phyloP scores from a whole-genome alignment of 164 flowering plant genomes.

The Chimonanthus salicifolius region DNA sequence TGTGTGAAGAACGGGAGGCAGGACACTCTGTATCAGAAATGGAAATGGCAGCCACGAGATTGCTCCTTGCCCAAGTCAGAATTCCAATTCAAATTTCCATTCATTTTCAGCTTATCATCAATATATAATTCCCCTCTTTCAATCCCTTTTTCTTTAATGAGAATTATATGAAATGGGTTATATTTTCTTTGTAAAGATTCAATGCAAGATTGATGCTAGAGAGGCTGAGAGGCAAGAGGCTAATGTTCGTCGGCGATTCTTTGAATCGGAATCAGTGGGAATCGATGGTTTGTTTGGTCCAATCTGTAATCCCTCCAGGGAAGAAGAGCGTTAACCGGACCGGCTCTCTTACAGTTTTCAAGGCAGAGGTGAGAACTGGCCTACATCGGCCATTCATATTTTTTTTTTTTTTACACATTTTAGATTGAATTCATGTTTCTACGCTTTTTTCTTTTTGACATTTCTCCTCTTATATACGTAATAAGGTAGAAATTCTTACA shows the following conservation, averaged over 20 bases:
- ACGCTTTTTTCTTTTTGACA: neutral
- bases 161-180: neutral
- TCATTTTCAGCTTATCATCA: neutral
- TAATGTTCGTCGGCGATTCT: conserved; percentile 98
- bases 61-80: conserved; percentile 76
- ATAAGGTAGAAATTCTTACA: neutral
- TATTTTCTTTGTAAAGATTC: conserved; percentile 45
- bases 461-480: neutral
- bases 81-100: neutral
- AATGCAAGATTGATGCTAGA: conserved; percentile 79
- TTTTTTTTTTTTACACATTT: no score
- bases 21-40: conserved; percentile 70
- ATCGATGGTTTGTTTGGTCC: conserved; percentile 88
- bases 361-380: conserved; percentile 60
- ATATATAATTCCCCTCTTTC: neutral
- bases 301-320: conserved; percentile 60
- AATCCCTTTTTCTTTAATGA: neutral
- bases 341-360: conserved; percentile 77
- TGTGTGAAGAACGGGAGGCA: conserved; percentile 80
- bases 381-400: neutral
- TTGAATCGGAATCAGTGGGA: conserved; percentile 96
- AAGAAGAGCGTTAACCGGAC: conserved; percentile 75
- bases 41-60: conserved; percentile 94
- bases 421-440: neutral
- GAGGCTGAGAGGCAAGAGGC: conserved; percentile 85